Conservation (phyloP, 352 stramenopile species). For the Ophiocytium majus region DNA sequence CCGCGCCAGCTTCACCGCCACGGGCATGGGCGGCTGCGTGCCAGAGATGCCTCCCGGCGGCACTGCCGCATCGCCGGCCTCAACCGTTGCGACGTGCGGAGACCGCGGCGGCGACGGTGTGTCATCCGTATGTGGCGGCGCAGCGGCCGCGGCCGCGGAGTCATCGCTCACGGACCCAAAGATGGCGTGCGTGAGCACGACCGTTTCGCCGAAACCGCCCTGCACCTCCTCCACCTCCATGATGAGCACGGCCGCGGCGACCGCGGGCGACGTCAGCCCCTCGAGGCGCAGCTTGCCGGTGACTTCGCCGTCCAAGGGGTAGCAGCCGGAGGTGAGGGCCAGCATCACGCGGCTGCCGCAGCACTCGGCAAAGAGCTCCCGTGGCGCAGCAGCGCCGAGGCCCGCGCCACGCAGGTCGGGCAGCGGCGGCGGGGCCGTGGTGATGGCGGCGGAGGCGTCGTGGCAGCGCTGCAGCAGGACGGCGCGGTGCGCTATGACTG, state of each 20-base stretch:
- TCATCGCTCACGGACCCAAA: background rate
- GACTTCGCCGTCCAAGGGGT: background rate
- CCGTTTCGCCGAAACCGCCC: background rate
- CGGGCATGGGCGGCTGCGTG: background rate
- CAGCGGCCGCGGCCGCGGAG: too few species aligned
- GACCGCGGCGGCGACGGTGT: too few species aligned
- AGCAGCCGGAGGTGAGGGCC: background rate
- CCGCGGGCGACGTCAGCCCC: background rate
- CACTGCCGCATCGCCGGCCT: background rate
- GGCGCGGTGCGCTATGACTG: background rate
- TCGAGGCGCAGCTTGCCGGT: background rate
- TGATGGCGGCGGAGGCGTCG: too few species aligned
- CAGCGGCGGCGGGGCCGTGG: background rate
- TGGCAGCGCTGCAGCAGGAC: background rate
- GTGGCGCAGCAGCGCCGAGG: background rate
- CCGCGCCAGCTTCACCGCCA: background rate
- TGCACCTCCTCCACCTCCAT: background rate
- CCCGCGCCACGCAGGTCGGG: background rate
- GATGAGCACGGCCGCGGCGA: background rate
- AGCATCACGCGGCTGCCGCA: background rate
- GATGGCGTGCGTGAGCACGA: background rate
- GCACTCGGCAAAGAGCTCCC: background rate
- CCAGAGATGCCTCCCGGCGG: background rate
- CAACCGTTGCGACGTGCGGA: background rate
- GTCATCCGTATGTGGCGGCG: too few species aligned